Base-by-base conservation (phyloP, 768 basidiomycete genomes). In the Plicaturopsis crispa region DNA sequence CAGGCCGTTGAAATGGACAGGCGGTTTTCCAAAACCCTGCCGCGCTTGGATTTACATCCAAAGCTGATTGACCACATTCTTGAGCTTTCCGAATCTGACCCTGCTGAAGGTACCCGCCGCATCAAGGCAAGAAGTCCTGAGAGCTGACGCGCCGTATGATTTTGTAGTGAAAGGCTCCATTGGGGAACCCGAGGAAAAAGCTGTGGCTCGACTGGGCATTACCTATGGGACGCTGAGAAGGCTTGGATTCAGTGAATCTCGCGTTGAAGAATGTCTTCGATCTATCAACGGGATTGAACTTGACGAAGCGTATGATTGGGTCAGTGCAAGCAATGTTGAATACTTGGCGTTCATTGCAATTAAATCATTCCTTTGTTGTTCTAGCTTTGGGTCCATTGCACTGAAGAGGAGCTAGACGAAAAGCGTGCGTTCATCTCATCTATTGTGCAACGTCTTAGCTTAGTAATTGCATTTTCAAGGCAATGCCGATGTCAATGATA, bases 301-400 rank as follows among this genome's bases (percentile, higher is more conserved):
- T n/a, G 93, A 97, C 12, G 84, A 90, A 36, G 90, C 87, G 7
- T 72, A 85, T 38, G 84, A 92, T 53, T 97, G 94, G 94, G 90
- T 94, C 47, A 40, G 76, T 56, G 14, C 18, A 12, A 2, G 3
- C 39, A 22, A 17, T 38, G 32, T 33, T 13, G 26, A 37, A 22
- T 12, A 11, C 23, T 6, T 10, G 24, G 41, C 33, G 11, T 6
- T 30, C 4, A 28, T 38, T 31, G 6, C 46, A 48, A 31, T 55
- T n/a, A 17, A 28, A 20, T 13, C 5, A 10, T 21, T 28, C 26
- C 32, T 12, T 14, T 14, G n/a, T 30, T 17, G 3, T 26, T 35
- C 5, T 41, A 90, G 89, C 66, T 90, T 24, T 75, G 71, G 53
- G 47, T 80, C 5, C 72, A 80, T 55, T 83, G 78, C 51, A 51